These are phyloP conservation scores for Solanum lignicaule DNA, from an alignment of 257 asterid genomes.

Conservation along the genomic window DNA sequence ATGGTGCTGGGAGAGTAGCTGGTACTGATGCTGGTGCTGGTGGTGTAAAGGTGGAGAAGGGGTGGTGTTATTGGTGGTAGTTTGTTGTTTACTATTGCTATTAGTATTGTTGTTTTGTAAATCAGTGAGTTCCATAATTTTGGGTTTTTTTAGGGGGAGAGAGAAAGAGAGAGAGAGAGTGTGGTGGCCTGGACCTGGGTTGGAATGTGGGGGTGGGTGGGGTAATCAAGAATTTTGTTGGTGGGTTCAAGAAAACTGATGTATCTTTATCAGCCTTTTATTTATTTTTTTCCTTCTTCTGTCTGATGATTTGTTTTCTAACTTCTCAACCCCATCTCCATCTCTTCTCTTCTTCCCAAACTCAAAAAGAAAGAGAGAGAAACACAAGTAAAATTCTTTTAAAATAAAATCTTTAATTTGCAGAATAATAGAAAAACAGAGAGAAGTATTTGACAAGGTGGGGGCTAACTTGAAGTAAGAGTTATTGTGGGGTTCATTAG, in stretches of 20 bases:
- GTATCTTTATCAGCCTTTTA: constrained; percentile 8
- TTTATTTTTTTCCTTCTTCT: constrained; percentile 8
- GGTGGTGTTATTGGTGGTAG: constrained; percentile 14
- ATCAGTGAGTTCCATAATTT: constrained; percentile 49
- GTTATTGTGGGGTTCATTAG: constrained; percentile 24
- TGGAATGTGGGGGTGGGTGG: constrained; percentile 17
- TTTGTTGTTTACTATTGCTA: not conserved
- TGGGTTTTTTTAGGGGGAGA: not conserved
- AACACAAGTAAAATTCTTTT: not conserved
- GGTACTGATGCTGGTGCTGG: constrained; percentile 6
- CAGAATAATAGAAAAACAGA: not conserved
- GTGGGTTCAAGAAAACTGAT: constrained; percentile 43
- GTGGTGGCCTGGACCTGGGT: not conserved
- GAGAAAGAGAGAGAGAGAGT: not conserved
- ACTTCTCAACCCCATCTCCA: constrained; percentile 15
- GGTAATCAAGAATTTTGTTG: constrained; percentile 32
- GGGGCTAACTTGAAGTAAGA: constrained; percentile 20
- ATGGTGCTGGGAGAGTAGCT: constrained; percentile 7
- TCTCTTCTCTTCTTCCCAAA: not conserved
- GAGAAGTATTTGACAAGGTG: not conserved
- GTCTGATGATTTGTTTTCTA: constrained; percentile 1
- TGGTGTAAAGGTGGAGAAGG: constrained; percentile 20
- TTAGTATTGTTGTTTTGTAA: constrained; percentile 19
- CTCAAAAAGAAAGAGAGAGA: not conserved
- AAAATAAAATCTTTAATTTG: not conserved